Evolutionary conservation across 768 basidiomycete genomes (phyloP).

Genomic region (Leccinum longicurvipes): DNA sequence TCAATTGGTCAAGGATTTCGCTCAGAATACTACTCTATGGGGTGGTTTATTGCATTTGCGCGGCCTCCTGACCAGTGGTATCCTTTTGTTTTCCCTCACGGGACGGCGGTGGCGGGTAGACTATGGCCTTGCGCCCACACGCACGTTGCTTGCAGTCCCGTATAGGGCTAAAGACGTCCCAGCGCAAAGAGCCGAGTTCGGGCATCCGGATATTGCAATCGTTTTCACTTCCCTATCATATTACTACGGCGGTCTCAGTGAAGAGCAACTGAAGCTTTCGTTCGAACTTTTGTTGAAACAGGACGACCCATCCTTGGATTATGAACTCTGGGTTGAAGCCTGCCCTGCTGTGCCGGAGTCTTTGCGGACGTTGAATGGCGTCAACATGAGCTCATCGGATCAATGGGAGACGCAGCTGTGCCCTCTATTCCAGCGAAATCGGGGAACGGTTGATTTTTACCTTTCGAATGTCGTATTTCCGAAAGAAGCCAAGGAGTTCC

Average conservation of each 20-base stretch:
- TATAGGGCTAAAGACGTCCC: conserved; percentile 54
- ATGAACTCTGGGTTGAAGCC: conserved; percentile 37
- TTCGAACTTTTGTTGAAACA: conserved; percentile 39
- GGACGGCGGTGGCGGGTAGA: conserved; percentile 49
- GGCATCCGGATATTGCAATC: conserved; percentile 49
- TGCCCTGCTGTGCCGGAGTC: conserved; percentile 23
- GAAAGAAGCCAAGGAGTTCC: conserved; percentile 47
- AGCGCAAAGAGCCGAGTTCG: conserved; percentile 44
- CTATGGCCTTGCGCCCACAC: conserved; percentile 42
- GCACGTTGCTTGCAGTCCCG: conserved; percentile 49
- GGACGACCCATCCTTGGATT: conserved; percentile 41
- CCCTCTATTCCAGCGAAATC: conserved; percentile 37
- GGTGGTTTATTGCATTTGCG: conserved; percentile 40
- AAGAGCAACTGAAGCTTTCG: conserved; percentile 35
- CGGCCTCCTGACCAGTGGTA: conserved; percentile 41
- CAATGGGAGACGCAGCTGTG: conserved; percentile 29
- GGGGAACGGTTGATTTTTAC: conserved; percentile 44
- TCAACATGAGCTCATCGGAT: conserved; percentile 41
- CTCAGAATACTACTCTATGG: conserved; percentile 28
- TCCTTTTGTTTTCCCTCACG: conserved; percentile 37
- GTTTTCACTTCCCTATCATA: conserved; percentile 46
- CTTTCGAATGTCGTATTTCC: conserved; percentile 47
- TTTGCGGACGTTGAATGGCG: conserved; percentile 33
- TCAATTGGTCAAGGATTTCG: background rate
- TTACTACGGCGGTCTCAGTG: conserved; percentile 45